Base-by-base conservation (phyloP, 208 protist species). In the Leishmania tarentolae region DNA sequence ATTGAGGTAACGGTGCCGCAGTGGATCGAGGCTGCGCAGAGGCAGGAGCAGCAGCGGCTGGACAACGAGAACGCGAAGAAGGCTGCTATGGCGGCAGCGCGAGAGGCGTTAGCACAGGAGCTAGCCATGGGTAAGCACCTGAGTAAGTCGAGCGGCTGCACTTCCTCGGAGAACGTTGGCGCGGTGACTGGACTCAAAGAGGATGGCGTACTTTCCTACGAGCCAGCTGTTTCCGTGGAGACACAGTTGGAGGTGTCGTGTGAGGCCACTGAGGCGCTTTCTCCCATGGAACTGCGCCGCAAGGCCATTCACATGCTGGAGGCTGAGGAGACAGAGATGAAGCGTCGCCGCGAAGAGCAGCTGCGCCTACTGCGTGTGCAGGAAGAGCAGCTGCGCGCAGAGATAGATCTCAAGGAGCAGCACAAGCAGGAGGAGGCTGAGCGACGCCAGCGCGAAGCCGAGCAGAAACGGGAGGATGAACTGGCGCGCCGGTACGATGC, bases 221-320 rank as follows among this genome's bases (percentile, higher is more conserved):
- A 85, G 73, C 82, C 82, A 35, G 28, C 73, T 19, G 73, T 85
- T 31, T 78, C 82, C 3, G 50, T 85, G 37, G 83, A 83, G 0
- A n/a, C 57, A 50, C 77, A 81, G 37, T 21, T 79, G 59, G 50
- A 44, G 28, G 77, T 37, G 19, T 57, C 69, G 24, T 15, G 53
- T 19, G 73, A 82, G 44, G 35, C 57, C 15, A 44, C 65, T 7
- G 76, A 76, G 68, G n/a, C 1, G 17, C 77, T 81, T n/a, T 61
- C 50, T 24, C 35, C 83, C n/a, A 83, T 73, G n/a, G 68, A 74
- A 72, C 79, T 95, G 74, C 87, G 94, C 3, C 88, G 68, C 21
- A 90, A 93, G 75, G 92, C 92, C 15, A 97, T 95, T 72, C 79
- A 77, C 35, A 92, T 97, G 90, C 89, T 95, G 15, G 91, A 93